Base-by-base conservation (phyloP, 139 green algal genomes). In the Choricystis sp. region DNA sequence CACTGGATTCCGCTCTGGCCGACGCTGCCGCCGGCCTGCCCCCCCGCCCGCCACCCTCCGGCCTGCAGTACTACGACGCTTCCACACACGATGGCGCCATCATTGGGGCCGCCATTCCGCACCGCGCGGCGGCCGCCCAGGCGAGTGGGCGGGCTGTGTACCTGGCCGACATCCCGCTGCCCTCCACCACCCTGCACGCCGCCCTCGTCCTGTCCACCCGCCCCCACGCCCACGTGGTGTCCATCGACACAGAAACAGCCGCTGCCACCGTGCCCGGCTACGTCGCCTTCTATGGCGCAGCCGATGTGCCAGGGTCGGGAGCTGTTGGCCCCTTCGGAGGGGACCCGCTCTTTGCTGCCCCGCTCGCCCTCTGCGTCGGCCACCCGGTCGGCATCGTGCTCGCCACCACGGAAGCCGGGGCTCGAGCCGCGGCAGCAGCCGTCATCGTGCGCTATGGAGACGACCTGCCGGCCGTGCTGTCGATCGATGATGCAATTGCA, bases 121-220 rank as follows among this genome's bases (percentile, higher is more conserved):
- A 97, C 76, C 76, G 83, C 71, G 81, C 89, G n/a, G 91, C 91
- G 4, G 85, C 95, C 61, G 56, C 93, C 66, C 90, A 96, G 83
- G 85, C 84, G 55, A 19, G 60, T 27, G 91, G 91, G 0, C 83
- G 96, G 74, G 91, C 91, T 9, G 27, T 78, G 49, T 98, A 98
- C 75, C 77, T 74, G 3, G 92, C 98, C 60, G 92, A 98, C 69
- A 78, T 95, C 14, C 71, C 76, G 48, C 72, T 87, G n/a, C 77
- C 78, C 0, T 5, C 70, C 2, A 74, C 79, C 29, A 57, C 66
- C 2, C 81, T 98, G 63, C 77, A 92, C 63, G 87, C 71, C 1
- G 86, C 82, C 0, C 79, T 95, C 16, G 83, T 98, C 9, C 68
- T 86, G 26, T 87, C 72, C 76, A 82, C 57, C 31, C 71, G 75